Conservation (phyloP, 23 red algal species). For the Gracilaria caudata region DNA sequence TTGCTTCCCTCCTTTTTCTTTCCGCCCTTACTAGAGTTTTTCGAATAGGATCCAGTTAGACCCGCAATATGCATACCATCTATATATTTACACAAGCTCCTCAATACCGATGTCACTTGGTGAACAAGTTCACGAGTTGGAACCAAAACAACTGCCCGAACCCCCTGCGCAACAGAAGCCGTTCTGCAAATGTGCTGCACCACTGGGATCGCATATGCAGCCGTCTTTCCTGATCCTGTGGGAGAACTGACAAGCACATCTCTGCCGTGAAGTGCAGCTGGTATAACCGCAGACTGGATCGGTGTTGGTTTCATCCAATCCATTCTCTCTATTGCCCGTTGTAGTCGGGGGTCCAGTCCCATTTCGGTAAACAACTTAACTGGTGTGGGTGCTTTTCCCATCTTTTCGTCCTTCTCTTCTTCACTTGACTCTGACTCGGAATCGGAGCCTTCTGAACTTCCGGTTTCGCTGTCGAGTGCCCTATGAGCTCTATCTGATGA, state of each 20-base stretch:
- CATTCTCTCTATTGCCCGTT: constrained; percentile 65
- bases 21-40: background rate
- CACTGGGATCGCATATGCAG: constrained; percentile 85
- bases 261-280: constrained; percentile 71
- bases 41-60: constrained; percentile 16
- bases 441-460: background rate
- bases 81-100: constrained; percentile 63
- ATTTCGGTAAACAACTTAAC: constrained; percentile 74
- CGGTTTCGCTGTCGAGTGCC: background rate
- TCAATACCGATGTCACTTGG: constrained; percentile 77
- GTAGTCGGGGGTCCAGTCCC: constrained; percentile 78
- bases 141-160: constrained; percentile 81
- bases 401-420: constrained; percentile 12
- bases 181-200: constrained; percentile 72
- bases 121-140: constrained; percentile 94
- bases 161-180: background rate
- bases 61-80: constrained; percentile 53
- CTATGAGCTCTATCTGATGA: background rate
- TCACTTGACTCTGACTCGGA: constrained; percentile 21
- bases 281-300: constrained; percentile 85
- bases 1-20: constrained; percentile 7
- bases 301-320: constrained; percentile 82
- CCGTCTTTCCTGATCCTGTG: constrained; percentile 98
- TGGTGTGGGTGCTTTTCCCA: constrained; percentile 21
- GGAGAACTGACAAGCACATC: constrained; percentile 91